Conservation (phyloP, 805 yeast genomes). For the Helenozyma baotianmanensis region DNA sequence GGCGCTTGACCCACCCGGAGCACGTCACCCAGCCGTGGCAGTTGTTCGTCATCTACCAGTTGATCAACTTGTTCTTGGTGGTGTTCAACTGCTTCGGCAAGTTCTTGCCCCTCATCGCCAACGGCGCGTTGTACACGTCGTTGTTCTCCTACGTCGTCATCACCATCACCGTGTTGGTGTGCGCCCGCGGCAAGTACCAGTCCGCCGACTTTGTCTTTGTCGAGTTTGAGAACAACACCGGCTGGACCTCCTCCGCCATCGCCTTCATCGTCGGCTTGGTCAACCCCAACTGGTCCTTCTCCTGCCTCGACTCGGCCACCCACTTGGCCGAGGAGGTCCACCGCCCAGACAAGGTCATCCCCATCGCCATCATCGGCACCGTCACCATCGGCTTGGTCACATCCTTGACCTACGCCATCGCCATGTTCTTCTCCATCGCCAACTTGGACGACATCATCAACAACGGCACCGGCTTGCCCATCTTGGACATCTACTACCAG, state of each 20-base stretch:
- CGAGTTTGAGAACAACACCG: constrained; percentile 23
- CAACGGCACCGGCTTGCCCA: constrained; percentile 34
- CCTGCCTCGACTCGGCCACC: constrained; percentile 38
- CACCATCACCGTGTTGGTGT: constrained; percentile 35
- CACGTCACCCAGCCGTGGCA: constrained; percentile 33
- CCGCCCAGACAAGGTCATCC: constrained; percentile 35
- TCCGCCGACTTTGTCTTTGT: constrained; percentile 26
- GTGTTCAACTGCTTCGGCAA: constrained; percentile 35
- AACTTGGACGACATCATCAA: constrained; percentile 27
- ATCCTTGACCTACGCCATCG: constrained; percentile 34
- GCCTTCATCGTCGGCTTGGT: constrained; percentile 20
- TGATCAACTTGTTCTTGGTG: constrained; percentile 28
- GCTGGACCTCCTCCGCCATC: constrained; percentile 16
- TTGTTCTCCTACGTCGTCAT: constrained; percentile 31
- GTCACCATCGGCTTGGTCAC: constrained; percentile 39
- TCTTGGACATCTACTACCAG: constrained; percentile 37
- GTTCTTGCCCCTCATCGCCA: constrained; percentile 31
- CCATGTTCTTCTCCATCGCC: constrained; percentile 36
- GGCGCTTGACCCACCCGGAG: constrained; percentile 31
- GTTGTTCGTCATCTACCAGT: constrained; percentile 32
- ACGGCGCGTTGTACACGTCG: constrained; percentile 31
- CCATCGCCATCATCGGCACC: constrained; percentile 36
- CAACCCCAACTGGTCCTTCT: constrained; percentile 25
- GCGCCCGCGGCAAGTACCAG: constrained; percentile 31
- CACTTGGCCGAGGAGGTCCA: constrained; percentile 40